Conservation (phyloP, 2,329 filamentous ascomycete genomes). For the Chalara sp. region DNA sequence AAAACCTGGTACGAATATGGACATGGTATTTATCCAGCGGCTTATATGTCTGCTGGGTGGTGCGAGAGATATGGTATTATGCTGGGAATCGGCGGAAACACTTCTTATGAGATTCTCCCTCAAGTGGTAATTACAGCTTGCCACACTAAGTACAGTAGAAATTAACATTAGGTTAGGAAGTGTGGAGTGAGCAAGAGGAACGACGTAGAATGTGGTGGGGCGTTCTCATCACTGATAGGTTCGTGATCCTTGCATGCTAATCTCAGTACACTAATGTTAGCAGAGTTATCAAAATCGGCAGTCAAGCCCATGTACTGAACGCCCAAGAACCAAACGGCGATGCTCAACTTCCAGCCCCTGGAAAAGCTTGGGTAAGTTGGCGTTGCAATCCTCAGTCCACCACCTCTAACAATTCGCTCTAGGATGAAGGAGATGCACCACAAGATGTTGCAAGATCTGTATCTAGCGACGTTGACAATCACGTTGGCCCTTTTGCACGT, state of each 20-base stretch:
- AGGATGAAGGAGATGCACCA: conserved; percentile 26
- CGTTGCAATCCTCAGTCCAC: neutral
- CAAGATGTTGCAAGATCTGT: conserved; percentile 24
- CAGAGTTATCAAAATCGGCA: conserved; percentile 25
- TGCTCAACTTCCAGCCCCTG: conserved; percentile 22
- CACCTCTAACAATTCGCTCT: neutral
- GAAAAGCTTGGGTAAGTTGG: conserved; percentile 32
- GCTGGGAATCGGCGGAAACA: conserved; percentile 34
- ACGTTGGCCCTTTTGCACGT: conserved; percentile 43
- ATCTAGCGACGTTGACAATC: conserved; percentile 33
- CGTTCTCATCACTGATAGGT: conserved; percentile 39
- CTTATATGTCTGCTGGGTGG: conserved; percentile 40
- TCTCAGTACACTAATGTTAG: conserved; percentile 5
- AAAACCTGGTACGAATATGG: conserved; percentile 41
- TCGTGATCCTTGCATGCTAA: conserved; percentile 2
- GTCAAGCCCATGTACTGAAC: conserved; percentile 21
- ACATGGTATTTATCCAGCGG: conserved; percentile 43
- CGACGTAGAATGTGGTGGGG: conserved; percentile 41
- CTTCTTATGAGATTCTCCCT: conserved; percentile 31
- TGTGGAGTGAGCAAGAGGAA: conserved; percentile 42
- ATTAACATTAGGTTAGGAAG: conserved; percentile 21
- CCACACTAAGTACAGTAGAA: neutral
- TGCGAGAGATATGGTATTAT: conserved; percentile 39
- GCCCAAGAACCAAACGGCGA: conserved; percentile 22
- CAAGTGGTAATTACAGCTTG: conserved; percentile 21